Base-by-base conservation (phyloP, 768 basidiomycete genomes). In the Tylopilus vinaceipallidus region DNA sequence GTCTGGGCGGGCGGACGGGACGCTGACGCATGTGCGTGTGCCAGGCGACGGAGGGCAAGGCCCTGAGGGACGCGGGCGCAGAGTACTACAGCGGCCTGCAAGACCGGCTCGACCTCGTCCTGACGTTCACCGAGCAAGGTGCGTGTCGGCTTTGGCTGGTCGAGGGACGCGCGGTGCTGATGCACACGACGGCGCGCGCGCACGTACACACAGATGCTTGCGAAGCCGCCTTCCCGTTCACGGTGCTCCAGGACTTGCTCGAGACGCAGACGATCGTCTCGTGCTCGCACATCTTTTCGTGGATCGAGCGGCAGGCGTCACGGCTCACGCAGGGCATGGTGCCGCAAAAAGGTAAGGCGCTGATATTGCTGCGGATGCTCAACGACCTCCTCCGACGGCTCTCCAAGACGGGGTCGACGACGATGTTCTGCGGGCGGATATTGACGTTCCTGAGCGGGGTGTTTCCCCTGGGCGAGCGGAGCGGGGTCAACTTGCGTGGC, bases 401-500 rank as follows among this genome's bases (percentile, higher is more conserved):
- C 11, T 94, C 91, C 34, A 94, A 94, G 69, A 87, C 84, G 66
- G 88, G 87, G 17, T 77, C 83, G 6, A 90, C 86, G 45, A 91
- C 91, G 19, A 81, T 86, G 57, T 91, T 97, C 68, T 91, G 88
- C 59, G 94, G 93, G 5, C 81, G 91, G 2, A 95, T 97, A 62
- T 73, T 93, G 64, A 86, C 87, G 1, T 94, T 95, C 66, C 71
- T 95, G 42, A 89, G 87, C 51, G 81, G 80, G 2, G 89, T 91
- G 2, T 95, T 93, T 63, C 88, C 91, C 6, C 68, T 97, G 9
- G 88, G 89, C 3, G 93, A 95, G 66, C 74, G 91, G 42, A 93
- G 91, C 64, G 91, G 93, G 27, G 93, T 95, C 29, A 97, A 97
- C 67, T 69, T 95, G 54, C 75, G 93, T 27, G 93, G 93, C 49